These are phyloP conservation scores for Crithidia acanthocephali DNA, from an alignment of 208 protist genomes.

Conservation along the genomic window DNA sequence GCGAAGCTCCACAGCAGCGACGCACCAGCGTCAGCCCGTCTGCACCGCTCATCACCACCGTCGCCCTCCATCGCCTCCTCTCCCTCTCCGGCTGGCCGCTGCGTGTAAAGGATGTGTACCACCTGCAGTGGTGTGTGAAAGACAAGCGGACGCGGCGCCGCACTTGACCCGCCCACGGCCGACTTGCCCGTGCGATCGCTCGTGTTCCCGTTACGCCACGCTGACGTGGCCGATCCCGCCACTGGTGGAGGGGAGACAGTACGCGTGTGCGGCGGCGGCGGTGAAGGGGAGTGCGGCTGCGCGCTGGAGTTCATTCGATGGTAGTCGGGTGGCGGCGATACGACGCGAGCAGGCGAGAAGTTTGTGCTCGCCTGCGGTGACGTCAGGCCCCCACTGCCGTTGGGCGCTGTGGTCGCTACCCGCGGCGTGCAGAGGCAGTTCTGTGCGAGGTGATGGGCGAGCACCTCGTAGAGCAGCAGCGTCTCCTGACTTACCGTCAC, in stretches of 20 bases:
- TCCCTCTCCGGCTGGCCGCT: too few relatives aligned
- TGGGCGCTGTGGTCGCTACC: neutral
- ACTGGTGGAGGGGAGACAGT: neutral
- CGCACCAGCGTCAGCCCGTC: neutral
- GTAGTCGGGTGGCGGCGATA: neutral
- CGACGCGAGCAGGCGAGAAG: neutral
- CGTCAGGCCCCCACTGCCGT: neutral
- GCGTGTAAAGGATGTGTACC: slow-evolving; percentile 17
- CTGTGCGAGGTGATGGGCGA: slow-evolving; percentile 25
- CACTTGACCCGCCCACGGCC: neutral
- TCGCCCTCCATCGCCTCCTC: neutral
- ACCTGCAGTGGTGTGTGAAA: slow-evolving; percentile 19
- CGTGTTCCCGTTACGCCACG: neutral
- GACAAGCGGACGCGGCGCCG: slow-evolving; percentile 2
- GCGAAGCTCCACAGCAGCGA: slow-evolving; percentile 23
- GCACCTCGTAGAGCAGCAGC: slow-evolving; percentile 26
- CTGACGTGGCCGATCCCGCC: neutral
- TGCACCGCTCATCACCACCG: too few relatives aligned
- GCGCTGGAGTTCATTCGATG: slow-evolving; percentile 9
- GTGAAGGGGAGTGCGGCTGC: neutral
- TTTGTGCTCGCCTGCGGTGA: neutral
- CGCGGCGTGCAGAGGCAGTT: slow-evolving; percentile 22
- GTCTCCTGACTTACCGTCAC: neutral
- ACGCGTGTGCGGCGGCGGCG: neutral
- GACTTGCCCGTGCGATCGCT: neutral